Conservation (phyloP, 1,139 yeast genomes). For the Sugiyamaella sp. region DNA sequence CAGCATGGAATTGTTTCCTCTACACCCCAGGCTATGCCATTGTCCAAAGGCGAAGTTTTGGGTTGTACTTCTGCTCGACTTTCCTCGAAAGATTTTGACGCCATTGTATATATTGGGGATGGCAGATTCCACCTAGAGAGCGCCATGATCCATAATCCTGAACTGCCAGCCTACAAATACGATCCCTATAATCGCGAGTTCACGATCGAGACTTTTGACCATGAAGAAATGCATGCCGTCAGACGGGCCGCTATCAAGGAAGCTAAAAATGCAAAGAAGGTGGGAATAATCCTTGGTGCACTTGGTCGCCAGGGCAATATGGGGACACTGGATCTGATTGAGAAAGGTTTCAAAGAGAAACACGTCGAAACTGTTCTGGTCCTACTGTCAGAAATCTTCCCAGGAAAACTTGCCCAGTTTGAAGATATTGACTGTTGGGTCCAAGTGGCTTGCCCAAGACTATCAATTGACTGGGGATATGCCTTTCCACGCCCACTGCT, state of each 20-base stretch:
- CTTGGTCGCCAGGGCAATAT: conserved; percentile 95
- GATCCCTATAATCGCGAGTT: conserved; percentile 94
- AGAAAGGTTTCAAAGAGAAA: conserved; percentile 51
- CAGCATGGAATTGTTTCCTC: conserved; percentile 48
- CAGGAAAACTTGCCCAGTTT: conserved; percentile 90
- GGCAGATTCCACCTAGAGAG: conserved; percentile 95
- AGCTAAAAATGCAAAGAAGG: conserved; percentile 61
- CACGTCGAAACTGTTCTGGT: conserved; percentile 80
- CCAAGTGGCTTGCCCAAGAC: conserved; percentile 96
- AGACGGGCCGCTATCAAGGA: conserved; percentile 72
- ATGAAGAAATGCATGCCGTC: conserved; percentile 72
- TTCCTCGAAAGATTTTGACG: conserved; percentile 50
- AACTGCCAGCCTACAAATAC: conserved; percentile 85
- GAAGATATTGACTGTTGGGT: conserved; percentile 93
- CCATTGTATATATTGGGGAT: conserved; percentile 92
- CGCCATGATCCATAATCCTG: conserved; percentile 97
- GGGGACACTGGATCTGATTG: conserved; percentile 67
- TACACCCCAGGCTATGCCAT: conserved; percentile 91
- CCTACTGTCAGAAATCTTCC: conserved; percentile 89
- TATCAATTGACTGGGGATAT: conserved; percentile 98
- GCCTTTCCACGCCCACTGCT: conserved; percentile 90
- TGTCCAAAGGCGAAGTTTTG: conserved; percentile 92
- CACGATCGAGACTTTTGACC: conserved; percentile 87
- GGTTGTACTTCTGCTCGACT: conserved; percentile 94
- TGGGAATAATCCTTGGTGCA: conserved; percentile 92